phyloP scores from a whole-genome alignment of 768 basidiomycete genomes.

The Russula vinacea region DNA sequence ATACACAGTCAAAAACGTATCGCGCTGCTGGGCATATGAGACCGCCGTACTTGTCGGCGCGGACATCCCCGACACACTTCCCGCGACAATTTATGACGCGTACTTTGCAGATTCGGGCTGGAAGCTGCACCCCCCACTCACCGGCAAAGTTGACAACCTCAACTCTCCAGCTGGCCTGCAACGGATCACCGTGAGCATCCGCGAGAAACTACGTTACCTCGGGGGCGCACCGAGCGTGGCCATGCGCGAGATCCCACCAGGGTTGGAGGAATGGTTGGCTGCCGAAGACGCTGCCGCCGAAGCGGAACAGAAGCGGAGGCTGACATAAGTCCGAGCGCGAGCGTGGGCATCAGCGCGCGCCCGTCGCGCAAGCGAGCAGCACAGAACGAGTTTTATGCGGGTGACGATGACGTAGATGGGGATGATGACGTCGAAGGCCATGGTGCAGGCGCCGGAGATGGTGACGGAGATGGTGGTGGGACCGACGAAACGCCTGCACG shows the following conservation, averaged over 20 bases:
- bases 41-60: slow-evolving; percentile 88
- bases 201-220: slow-evolving; percentile 85
- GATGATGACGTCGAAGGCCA: slow-evolving; percentile 45
- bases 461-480: slow-evolving; percentile 46
- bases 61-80: slow-evolving; percentile 80
- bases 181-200: slow-evolving; percentile 79
- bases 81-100: slow-evolving; percentile 83
- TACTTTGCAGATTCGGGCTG: slow-evolving; percentile 92
- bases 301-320: slow-evolving; percentile 70
- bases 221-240: slow-evolving; percentile 95
- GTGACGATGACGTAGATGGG: slow-evolving; percentile 50
- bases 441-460: slow-evolving; percentile 49
- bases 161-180: slow-evolving; percentile 83
- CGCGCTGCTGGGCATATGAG: slow-evolving; percentile 99
- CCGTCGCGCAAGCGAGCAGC: slow-evolving; percentile 45
- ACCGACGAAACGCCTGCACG: slow-evolving; percentile 34
- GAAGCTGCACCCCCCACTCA: slow-evolving; percentile 90
- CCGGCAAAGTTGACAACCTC: slow-evolving; percentile 88
- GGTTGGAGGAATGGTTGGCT: slow-evolving; percentile 70
- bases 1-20: slow-evolving; percentile 95
- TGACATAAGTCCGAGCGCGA: slow-evolving; percentile 53
- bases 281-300: slow-evolving; percentile 62
- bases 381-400: slow-evolving; percentile 70
- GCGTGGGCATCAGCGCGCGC: slow-evolving; percentile 50
- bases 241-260: slow-evolving; percentile 95